phyloP scores from a whole-genome alignment of 345 rosid species.

The Crucihimalaya himalaica region DNA sequence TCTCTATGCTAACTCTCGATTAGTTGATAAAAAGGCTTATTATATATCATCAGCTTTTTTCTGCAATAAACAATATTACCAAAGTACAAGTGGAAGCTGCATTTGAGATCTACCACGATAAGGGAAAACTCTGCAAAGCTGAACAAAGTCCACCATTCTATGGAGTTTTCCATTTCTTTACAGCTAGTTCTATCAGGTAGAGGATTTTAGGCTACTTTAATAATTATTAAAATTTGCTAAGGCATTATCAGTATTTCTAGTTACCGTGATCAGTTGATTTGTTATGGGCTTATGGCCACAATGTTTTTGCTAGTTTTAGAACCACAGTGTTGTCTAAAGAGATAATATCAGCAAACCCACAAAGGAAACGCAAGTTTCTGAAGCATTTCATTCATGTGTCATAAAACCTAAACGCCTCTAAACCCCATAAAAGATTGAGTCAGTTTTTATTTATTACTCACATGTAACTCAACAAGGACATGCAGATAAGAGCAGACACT shows the following conservation, averaged over 20 bases:
- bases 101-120: constrained; percentile 27
- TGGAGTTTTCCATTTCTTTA: constrained; percentile 34
- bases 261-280: constrained; percentile 14
- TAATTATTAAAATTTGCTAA: not conserved
- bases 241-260: constrained; percentile 6
- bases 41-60: constrained; percentile 26
- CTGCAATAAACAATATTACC: constrained; percentile 32
- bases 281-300: not conserved
- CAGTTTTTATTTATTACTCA: not conserved
- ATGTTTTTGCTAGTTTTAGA: not conserved
- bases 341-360: not conserved
- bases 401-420: constrained; percentile 7
- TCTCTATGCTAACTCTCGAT: constrained; percentile 33
- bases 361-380: not conserved
- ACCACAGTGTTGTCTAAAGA: not conserved
- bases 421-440: not conserved
- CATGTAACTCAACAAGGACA: constrained; percentile 33
- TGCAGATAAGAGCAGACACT: constrained; percentile 39
- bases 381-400: constrained; percentile 2
- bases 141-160: constrained; percentile 3
- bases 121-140: constrained; percentile 34
- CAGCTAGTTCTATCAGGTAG: constrained; percentile 32
- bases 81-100: constrained; percentile 34
- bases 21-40: constrained; percentile 21
- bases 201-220: not conserved